These are phyloP conservation scores for Vicia villosa DNA, from an alignment of 306 rosid genomes.

Conservation along the genomic window DNA sequence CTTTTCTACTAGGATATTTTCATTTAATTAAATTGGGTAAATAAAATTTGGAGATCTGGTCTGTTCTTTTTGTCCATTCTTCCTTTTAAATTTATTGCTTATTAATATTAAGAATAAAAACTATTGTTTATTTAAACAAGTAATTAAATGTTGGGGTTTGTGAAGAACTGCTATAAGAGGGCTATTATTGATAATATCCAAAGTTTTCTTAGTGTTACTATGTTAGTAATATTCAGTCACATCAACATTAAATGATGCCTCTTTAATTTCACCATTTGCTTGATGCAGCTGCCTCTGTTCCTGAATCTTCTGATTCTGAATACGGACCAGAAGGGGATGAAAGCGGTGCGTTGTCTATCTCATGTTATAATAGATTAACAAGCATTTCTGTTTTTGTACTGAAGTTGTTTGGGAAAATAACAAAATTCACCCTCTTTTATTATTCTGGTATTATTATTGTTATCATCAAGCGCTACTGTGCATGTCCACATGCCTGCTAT, in stretches of 20 bases:
- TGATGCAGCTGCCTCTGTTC: conserved; percentile 39
- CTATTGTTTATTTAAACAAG: not conserved
- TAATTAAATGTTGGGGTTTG: not conserved
- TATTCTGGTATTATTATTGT: conserved; percentile 8
- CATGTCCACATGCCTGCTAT: not conserved
- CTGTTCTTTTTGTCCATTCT: not conserved
- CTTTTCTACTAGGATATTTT: not conserved
- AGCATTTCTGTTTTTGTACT: conserved; percentile 2
- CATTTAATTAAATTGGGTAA: not conserved
- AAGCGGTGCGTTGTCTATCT: conserved; percentile 35
- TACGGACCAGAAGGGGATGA: conserved; percentile 39
- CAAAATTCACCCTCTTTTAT: not conserved
- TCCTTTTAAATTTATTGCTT: not conserved
- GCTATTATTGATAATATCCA: not conserved
- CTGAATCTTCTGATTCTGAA: conserved; percentile 36
- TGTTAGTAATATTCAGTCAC: conserved; percentile 20
- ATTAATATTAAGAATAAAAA: not conserved
- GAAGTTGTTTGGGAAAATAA: not conserved
- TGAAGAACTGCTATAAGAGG: conserved; percentile 6
- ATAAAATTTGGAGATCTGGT: not conserved
- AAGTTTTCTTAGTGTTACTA: not conserved
- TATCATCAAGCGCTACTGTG: not conserved
- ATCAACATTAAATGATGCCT: not conserved
- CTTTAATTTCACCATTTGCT: conserved; percentile 13
- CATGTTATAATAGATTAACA: not conserved